Base-by-base conservation (phyloP, 2,329 filamentous ascomycete species). In the Aureobasidium namibiae region DNA sequence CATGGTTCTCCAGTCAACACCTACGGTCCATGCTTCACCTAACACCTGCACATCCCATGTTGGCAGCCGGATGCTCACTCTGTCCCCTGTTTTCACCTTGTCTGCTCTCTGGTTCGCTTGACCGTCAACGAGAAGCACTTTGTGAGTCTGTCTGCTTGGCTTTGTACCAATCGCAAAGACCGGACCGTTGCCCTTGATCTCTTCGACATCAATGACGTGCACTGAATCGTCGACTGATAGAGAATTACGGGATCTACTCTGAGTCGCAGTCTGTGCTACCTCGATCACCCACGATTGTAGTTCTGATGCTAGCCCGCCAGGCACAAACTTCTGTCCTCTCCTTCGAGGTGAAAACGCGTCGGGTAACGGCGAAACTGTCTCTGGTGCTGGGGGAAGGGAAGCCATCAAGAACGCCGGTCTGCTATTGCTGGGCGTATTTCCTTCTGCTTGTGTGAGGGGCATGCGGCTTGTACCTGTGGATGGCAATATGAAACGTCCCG, bases 311-410 rank as follows among this genome's bases (percentile, higher is more conserved):
- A 81, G 68, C 1, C 80, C 80, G 3, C 74, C 73, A 1, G 75
- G 68, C 0, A 80, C 46, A 62, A 78, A 82, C 63, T 77, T 78
- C 62, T 78, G 73, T 0, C 74, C 75, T 61, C 75, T 75, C 26
- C 78, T 73, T 48, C 78, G 76, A 1, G 81, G 80, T 0, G 80
- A 82, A 67, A 83, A 83, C 39, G 76, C 73, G 41, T 80, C 77
- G 0, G 80, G 79, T 0, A 80, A 68, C 0, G 78, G 77, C 4
- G 69, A 68, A 14, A 62, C 48, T 13, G 41, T 63, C 2, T 70
- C 68, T 13, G 67, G 68, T 3, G 69, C 65, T 13, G n/a, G n/a
- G n/a, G 68, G 68, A 3, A 64, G 61, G 2, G 69, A 65, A 2
- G 73, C 70, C 60, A 71, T 68, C 45, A 76, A 64, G 66, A 76